Percentiles rank a stretch among this genome's conserved stretches.
Evolutionary conservation across 257 asterid species (phyloP).

Genomic region (Solanum verrucosum): DNA sequence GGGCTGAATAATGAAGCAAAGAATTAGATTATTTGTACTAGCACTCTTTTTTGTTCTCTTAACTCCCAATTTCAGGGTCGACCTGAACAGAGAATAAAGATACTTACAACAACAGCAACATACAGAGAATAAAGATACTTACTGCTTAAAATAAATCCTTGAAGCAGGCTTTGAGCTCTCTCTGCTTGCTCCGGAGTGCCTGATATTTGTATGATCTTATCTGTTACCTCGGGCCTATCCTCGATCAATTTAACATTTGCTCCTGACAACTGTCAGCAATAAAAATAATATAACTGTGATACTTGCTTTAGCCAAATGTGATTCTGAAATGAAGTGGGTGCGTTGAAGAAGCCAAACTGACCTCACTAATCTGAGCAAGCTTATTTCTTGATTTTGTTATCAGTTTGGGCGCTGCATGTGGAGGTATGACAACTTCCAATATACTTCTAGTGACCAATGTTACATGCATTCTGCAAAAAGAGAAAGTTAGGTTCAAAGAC

Average conservation of each 20-base stretch:
- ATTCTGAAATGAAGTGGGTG: neutral
- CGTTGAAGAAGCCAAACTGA: conserved; percentile 10
- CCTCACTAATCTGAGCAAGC: conserved; percentile 83
- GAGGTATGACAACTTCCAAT: conserved; percentile 82
- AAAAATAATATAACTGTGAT: neutral
- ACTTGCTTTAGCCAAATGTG: neutral
- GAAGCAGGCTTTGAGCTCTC: conserved; percentile 95
- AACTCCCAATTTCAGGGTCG: neutral
- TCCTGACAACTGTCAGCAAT: conserved; percentile 62
- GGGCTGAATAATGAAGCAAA: conserved; percentile 34
- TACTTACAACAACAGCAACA: conserved; percentile 11
- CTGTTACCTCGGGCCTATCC: conserved; percentile 50
- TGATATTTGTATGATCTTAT: conserved; percentile 75
- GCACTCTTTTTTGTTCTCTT: neutral
- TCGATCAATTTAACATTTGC: conserved; percentile 76
- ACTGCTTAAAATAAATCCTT: conserved; percentile 94
- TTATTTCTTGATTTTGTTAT: conserved; percentile 61
- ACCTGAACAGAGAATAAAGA: conserved; percentile 1
- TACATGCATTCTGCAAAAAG: conserved; percentile 40
- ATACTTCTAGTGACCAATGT: conserved; percentile 83
- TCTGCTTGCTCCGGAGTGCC: conserved; percentile 95
- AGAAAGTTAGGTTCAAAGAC: neutral
- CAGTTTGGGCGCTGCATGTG: conserved; percentile 69
- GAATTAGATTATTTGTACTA: neutral
- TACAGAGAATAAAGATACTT: conserved; percentile 19